phyloP scores from a whole-genome alignment of 495 filamentous ascomycete species.

The Annulohypoxylon stygium region DNA sequence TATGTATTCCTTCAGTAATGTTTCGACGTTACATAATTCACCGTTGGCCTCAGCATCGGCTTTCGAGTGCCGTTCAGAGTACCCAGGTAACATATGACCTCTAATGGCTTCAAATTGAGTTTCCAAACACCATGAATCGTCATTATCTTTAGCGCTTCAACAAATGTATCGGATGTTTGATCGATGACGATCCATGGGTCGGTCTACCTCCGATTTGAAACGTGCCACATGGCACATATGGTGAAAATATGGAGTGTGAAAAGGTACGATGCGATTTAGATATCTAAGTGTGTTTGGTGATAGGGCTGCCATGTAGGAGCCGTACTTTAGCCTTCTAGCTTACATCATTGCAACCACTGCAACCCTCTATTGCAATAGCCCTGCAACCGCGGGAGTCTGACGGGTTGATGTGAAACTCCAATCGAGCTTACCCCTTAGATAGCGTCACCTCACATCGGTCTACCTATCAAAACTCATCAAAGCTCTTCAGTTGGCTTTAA shows the following conservation, averaged over 20 bases:
- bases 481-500: background rate
- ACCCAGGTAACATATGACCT: conserved; percentile 9
- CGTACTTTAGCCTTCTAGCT: conserved; percentile 4
- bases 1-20: background rate
- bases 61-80: background rate
- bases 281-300: background rate
- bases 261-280: conserved; percentile 3
- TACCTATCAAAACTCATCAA: conserved; percentile 16
- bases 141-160: conserved; percentile 20
- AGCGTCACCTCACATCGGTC: conserved; percentile 15
- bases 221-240: conserved; percentile 17
- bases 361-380: conserved; percentile 29
- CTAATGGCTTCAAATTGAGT: conserved; percentile 8
- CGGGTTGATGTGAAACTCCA: conserved; percentile 38
- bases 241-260: background rate
- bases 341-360: conserved; percentile 39
- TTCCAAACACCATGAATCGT: conserved; percentile 16
- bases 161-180: conserved; percentile 23
- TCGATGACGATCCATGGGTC: conserved; percentile 18
- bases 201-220: conserved; percentile 28
- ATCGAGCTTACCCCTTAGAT: conserved; percentile 41
- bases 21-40: background rate
- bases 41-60: background rate
- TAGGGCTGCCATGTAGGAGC: conserved; percentile 4
- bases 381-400: conserved; percentile 42